These are phyloP conservation scores for Solanum pimpinellifolium DNA, from an alignment of 257 asterid genomes.

Conservation along the genomic window DNA sequence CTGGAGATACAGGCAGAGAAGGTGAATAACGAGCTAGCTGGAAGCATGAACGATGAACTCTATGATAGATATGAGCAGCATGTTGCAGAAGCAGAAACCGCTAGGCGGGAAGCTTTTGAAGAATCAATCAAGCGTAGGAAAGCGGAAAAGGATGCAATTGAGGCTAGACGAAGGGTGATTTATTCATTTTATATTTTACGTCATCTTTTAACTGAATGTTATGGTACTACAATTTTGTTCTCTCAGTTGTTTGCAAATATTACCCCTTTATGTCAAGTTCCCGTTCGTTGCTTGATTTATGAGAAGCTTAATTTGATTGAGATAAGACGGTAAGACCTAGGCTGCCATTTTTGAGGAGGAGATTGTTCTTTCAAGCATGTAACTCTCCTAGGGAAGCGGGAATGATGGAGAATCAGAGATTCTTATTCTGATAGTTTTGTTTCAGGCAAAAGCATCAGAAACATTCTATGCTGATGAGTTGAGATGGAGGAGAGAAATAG, in stretches of 20 bases:
- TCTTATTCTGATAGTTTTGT: not conserved
- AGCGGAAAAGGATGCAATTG: conserved; percentile 63
- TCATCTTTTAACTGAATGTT: not conserved
- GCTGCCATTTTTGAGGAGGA: not conserved
- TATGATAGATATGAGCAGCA: conserved; percentile 50
- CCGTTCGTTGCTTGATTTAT: not conserved
- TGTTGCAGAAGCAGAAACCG: conserved; percentile 54
- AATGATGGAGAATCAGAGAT: not conserved
- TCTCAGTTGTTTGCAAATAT: not conserved
- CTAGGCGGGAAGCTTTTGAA: conserved; percentile 60
- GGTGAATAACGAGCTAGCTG: conserved; percentile 24
- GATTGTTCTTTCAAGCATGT: not conserved
- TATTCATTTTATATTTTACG: not conserved
- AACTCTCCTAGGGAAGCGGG: not conserved
- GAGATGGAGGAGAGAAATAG: conserved; percentile 48
- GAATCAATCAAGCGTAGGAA: conserved; percentile 56
- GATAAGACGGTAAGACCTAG: not conserved
- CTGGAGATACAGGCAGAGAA: conserved; percentile 34
- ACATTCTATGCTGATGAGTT: conserved; percentile 42
- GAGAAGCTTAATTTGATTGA: not conserved
- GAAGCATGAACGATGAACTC: conserved; percentile 6
- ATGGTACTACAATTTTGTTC: not conserved
- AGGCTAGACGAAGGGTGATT: conserved; percentile 33
- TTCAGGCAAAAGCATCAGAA: conserved; percentile 54
- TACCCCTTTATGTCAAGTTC: not conserved